Percentiles rank a stretch among this genome's conserved stretches.
Conservation (phyloP, 2,329 filamentous ascomycete species). For the Ophiostoma sp. region DNA sequence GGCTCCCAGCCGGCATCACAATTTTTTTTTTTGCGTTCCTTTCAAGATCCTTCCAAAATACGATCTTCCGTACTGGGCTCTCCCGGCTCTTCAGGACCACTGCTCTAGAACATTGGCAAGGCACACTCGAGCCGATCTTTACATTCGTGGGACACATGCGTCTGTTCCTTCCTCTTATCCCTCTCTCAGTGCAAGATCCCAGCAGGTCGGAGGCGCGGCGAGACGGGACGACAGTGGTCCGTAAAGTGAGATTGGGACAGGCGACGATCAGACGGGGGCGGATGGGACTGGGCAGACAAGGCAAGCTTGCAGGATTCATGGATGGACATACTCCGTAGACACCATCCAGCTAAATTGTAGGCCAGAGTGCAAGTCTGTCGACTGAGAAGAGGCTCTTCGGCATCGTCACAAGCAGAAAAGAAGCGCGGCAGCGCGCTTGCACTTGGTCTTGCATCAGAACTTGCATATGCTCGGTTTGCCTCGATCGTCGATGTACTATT, state of each 20-base stretch:
- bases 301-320: neutral
- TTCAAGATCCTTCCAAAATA: too few species aligned
- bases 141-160: too few species aligned
- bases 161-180: too few species aligned
- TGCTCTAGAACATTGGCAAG: neutral
- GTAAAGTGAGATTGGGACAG: neutral
- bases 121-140: neutral
- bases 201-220: neutral
- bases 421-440: too few species aligned
- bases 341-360: neutral
- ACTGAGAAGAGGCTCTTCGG: neutral
- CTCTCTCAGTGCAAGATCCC: neutral
- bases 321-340: neutral
- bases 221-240: neutral
- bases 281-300: neutral
- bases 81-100: too few species aligned
- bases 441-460: neutral
- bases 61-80: too few species aligned
- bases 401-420: neutral
- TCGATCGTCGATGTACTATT: neutral
- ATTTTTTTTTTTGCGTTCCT: too few species aligned
- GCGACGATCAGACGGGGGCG: neutral
- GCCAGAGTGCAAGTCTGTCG: neutral
- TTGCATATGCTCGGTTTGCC: neutral
- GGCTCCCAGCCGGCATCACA: too few species aligned